A percentile compares a stretch with the other conserved stretches of the same genome.
phyloP scores from a whole-genome alignment of 176 grass and related monocot genomes.

The Saccharum officinarum region DNA sequence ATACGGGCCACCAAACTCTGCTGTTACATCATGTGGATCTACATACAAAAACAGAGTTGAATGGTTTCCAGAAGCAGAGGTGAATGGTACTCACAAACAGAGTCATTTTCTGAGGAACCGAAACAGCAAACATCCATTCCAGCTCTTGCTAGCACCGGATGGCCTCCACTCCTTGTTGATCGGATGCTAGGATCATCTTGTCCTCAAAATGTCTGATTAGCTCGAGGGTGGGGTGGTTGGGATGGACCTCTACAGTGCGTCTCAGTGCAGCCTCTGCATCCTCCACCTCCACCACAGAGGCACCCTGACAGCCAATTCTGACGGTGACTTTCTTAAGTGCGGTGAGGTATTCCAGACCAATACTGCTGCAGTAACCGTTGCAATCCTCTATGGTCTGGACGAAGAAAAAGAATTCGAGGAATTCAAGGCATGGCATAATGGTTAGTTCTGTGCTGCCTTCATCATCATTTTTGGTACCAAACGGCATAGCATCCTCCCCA shows the following conservation, averaged over 20 bases:
- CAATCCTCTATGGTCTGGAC: not conserved
- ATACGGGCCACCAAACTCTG: not conserved
- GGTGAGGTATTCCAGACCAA: not conserved
- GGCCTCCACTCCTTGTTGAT: not conserved
- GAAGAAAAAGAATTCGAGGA: not conserved
- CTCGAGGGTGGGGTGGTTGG: not conserved
- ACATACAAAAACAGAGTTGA: not conserved
- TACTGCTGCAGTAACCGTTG: not conserved
- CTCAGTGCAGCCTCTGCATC: not conserved
- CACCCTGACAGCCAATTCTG: not conserved
- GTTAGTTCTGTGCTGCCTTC: not conserved
- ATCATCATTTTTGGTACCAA: not conserved
- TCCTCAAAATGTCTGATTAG: not conserved
- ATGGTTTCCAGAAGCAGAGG: not conserved
- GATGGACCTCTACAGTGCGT: not conserved
- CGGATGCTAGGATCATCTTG: not conserved
- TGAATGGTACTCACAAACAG: not conserved
- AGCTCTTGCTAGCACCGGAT: not conserved
- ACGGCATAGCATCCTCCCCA: not conserved
- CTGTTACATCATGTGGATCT: not conserved
- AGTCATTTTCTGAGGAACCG: not conserved
- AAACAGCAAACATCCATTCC: not conserved
- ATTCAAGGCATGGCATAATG: not conserved
- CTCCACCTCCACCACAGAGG: not conserved
- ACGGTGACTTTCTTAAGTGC: not conserved